phyloP scores from a whole-genome alignment of 1,139 yeast species.

The Ashbya aceris region DNA sequence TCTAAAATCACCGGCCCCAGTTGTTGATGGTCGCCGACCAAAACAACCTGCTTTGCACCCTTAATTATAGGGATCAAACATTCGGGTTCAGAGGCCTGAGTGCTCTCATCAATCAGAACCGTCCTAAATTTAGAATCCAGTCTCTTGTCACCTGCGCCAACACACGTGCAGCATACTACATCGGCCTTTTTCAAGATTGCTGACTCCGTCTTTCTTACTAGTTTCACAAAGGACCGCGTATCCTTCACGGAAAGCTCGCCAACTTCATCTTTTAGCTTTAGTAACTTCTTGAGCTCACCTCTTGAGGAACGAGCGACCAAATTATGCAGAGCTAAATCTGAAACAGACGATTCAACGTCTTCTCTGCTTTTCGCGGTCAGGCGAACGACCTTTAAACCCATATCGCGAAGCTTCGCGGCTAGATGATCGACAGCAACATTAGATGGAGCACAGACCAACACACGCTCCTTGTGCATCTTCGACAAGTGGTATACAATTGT shows the following conservation, averaged over 20 bases:
- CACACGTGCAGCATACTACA: constrained; percentile 86
- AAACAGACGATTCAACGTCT: constrained; percentile 59
- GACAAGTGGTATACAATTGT: constrained; percentile 74
- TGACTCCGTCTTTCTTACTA: constrained; percentile 41
- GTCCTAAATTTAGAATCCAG: constrained; percentile 54
- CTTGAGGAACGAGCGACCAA: constrained; percentile 39
- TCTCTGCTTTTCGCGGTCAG: constrained; percentile 71
- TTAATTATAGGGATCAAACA: constrained; percentile 78
- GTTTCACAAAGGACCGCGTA: constrained; percentile 36
- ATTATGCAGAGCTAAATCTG: constrained; percentile 46
- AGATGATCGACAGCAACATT: constrained; percentile 93
- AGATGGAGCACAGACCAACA: constrained; percentile 90
- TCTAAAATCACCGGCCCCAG: constrained; percentile 84
- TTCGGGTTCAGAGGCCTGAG: constrained; percentile 93
- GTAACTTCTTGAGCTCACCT: constrained; percentile 50
- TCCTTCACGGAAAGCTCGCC: constrained; percentile 63
- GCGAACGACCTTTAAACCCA: constrained; percentile 72
- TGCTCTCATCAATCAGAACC: constrained; percentile 83
- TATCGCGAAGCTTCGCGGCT: constrained; percentile 54
- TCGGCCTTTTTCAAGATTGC: constrained; percentile 51
- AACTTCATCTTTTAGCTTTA: constrained; percentile 50
- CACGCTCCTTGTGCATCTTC: constrained; percentile 45
- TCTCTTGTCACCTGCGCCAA: constrained; percentile 77
- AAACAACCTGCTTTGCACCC: constrained; percentile 80
- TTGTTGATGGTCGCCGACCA: constrained; percentile 95